phyloP scores from a whole-genome alignment of 2,329 filamentous ascomycete genomes.

The Blumeria graminis region DNA sequence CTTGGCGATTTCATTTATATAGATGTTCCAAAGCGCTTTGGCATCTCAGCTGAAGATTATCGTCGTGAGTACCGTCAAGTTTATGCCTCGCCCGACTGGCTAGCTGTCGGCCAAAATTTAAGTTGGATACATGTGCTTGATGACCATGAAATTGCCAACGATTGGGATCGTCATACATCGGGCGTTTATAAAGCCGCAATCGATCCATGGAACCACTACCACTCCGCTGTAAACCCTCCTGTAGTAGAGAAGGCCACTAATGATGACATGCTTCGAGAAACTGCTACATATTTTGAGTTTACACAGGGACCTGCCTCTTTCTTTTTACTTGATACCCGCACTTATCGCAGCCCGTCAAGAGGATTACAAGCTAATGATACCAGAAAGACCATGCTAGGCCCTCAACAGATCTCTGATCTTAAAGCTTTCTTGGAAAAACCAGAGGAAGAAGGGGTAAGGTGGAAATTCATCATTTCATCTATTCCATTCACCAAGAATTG shows the following conservation, averaged over 20 bases:
- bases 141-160: constrained; percentile 89
- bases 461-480: constrained; percentile 80
- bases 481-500: constrained; percentile 97
- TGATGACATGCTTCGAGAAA: constrained; percentile 18
- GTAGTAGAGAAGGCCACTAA: constrained; percentile 26
- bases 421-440: constrained; percentile 50
- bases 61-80: constrained; percentile 80
- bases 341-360: constrained; percentile 51
- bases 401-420: constrained; percentile 54
- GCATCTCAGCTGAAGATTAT: constrained; percentile 49
- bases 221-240: constrained; percentile 66
- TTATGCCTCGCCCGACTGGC: constrained; percentile 91
- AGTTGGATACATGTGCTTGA: constrained; percentile 96
- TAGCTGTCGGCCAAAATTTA: constrained; percentile 46
- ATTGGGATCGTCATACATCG: constrained; percentile 66
- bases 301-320: constrained; percentile 76
- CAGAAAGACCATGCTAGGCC: constrained; percentile 71
- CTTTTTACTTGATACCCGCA: constrained; percentile 82
- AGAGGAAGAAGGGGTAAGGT: constrained; percentile 55
- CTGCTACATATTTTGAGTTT: constrained; percentile 72
- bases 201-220: constrained; percentile 60
- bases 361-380: constrained; percentile 30
- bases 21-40: constrained; percentile 66
- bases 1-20: constrained; percentile 76
- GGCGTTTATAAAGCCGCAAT: constrained; percentile 34